phyloP scores from a whole-genome alignment of 257 asterid genomes.

The Solanum habrochaites region DNA sequence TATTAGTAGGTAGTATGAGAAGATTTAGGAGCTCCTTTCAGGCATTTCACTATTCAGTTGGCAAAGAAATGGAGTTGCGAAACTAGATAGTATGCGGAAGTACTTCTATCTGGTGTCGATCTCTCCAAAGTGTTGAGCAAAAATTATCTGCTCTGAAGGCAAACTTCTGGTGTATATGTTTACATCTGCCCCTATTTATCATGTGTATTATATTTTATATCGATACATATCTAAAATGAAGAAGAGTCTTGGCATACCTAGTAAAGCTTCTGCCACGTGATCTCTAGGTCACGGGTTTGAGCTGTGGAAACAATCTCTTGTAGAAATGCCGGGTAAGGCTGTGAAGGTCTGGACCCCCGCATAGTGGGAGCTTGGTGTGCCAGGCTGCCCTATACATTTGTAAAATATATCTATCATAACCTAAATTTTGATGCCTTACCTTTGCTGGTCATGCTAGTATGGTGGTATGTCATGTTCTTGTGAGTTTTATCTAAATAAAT shows the following conservation, averaged over 20 bases:
- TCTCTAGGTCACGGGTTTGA: not conserved
- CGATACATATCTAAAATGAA: not conserved
- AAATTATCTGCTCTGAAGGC: not conserved
- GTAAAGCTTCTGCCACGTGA: not conserved
- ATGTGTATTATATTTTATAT: not conserved
- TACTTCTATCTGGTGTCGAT: not conserved
- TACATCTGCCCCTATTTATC: not conserved
- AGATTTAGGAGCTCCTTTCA: not conserved
- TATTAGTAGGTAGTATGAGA: not conserved
- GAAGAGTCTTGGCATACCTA: not conserved
- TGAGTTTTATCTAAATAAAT: not conserved
- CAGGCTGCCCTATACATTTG: not conserved
- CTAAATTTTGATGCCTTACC: not conserved
- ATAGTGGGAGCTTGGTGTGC: not conserved
- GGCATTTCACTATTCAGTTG: not conserved
- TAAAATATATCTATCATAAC: not conserved
- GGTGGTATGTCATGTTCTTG: not conserved
- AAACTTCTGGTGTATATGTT: not conserved
- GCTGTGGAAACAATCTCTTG: not conserved
- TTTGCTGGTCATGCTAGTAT: not conserved
- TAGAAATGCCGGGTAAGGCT: not conserved
- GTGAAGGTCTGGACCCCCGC: not conserved
- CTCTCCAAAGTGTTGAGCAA: not conserved
- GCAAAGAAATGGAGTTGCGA: not conserved
- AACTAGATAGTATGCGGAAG: not conserved